phyloP scores from a whole-genome alignment of 345 rosid genomes.

The Viola odorata region DNA sequence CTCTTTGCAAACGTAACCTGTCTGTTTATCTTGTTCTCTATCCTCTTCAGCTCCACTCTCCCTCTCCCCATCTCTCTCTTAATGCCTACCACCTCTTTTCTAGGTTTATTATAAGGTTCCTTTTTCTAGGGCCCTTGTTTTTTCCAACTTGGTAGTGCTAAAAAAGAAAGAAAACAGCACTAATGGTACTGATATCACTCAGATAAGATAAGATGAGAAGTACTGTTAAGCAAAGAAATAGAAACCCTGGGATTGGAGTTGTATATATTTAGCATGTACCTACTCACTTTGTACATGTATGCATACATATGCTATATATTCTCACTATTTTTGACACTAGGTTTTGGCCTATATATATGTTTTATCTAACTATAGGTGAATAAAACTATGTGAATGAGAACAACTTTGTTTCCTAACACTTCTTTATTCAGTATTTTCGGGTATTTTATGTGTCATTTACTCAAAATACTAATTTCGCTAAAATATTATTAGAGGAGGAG shows the following conservation, averaged over 20 bases:
- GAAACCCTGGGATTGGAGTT: constrained; percentile 11
- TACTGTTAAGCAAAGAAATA: constrained; percentile 11
- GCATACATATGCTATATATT: neutral
- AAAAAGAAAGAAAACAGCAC: constrained; percentile 1
- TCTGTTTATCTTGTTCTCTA: constrained; percentile 64
- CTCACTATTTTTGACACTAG: neutral
- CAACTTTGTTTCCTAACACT: too few species aligned
- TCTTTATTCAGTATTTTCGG: too few species aligned
- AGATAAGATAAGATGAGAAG: neutral
- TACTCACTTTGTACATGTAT: neutral
- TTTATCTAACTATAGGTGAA: too few species aligned
- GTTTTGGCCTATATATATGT: too few species aligned
- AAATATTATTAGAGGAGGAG: too few species aligned
- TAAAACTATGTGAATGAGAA: too few species aligned
- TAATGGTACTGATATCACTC: neutral
- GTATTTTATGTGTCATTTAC: too few species aligned
- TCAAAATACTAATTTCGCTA: too few species aligned
- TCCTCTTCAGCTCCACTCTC: constrained; percentile 57
- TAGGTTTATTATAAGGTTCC: constrained; percentile 24
- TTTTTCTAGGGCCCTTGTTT: constrained; percentile 14
- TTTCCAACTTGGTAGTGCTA: neutral
- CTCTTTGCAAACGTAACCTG: constrained; percentile 65
- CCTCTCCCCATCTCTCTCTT: constrained; percentile 60
- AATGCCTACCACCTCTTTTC: constrained; percentile 26
- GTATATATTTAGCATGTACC: neutral